Percentiles rank a stretch among this genome's conserved stretches.
Conservation (phyloP, 2,329 filamentous ascomycete species). For the Hymenoscyphus albidus region DNA sequence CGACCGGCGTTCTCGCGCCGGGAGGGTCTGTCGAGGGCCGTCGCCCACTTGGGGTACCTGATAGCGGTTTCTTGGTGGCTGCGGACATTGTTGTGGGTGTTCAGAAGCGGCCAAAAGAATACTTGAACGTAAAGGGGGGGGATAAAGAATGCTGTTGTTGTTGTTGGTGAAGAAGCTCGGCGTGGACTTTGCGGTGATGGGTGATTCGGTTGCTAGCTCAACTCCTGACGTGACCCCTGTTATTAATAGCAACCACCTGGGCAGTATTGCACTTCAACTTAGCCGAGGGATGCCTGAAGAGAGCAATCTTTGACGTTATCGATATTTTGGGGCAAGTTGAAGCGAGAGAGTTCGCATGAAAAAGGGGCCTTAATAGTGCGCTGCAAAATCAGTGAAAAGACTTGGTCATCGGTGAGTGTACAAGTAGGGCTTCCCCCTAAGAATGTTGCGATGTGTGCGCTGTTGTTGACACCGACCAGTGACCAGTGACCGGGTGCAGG, state of each 20-base stretch:
- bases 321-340: too few relatives aligned
- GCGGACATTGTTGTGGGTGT: conserved; percentile 38
- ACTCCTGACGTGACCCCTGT: conserved; percentile 12
- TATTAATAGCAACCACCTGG: conserved; percentile 5
- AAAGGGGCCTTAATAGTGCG: too few relatives aligned
- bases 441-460: conserved; percentile 5
- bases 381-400: too few relatives aligned
- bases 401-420: too few relatives aligned
- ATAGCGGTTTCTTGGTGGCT: conserved; percentile 40
- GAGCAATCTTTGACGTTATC: too few relatives aligned
- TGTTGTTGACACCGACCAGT: conserved; percentile 23
- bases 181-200: conserved; percentile 9
- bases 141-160: conserved; percentile 12
- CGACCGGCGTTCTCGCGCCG: conserved; percentile 25
- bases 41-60: conserved; percentile 25
- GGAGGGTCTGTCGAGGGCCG: conserved; percentile 31
- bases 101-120: conserved; percentile 3
- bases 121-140: background rate
- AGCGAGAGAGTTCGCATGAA: too few relatives aligned
- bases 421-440: background rate
- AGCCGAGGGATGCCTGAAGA: too few relatives aligned
- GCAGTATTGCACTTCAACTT: background rate
- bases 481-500: background rate
- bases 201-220: conserved; percentile 3
- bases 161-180: conserved; percentile 12